Evolutionary conservation across 176 grass and related monocot species (phyloP), one percentile per base, ranked within the genome.

Genomic region (Elymus sibiricus): DNA sequence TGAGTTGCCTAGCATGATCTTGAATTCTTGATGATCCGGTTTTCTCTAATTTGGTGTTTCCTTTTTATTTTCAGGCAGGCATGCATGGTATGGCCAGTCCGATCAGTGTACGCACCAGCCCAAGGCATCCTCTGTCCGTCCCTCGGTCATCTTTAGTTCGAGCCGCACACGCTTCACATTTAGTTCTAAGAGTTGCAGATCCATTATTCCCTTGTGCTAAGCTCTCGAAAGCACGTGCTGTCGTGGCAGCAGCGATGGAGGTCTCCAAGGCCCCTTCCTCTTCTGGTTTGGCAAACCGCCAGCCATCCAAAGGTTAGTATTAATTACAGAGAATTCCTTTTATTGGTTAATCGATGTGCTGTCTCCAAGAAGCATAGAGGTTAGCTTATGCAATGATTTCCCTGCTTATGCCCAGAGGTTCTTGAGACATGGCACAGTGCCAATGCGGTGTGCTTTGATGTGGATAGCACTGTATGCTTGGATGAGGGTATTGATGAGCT

Each of bases 401-500:
- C 71, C 42, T 74, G 42, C 14, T 74, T 27, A 47, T 74, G 24
- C 44, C 24, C 79, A 95, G 96, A 82, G 17, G 82, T 82, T 79
- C 82, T 95, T 79, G 88, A 93, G 49, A 90, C 86, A 46, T 88
- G 86, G 96, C 38, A 28, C 26, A 88, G 26, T 79, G 93, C 88
- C 26, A 83, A 92, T 67, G 95, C 88, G 4, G 93, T 95, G 21
- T 98, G 95, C 81, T 95, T 95, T 12, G 93, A 98, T 91, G 96
- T 98, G 5, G 96, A 98, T 82, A 98, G 95, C 81, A 98, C 96
- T 2, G 88, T 98, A 43, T 94, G 94, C 74, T 44, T 95, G 69
- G 96, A 98, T 77, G 96, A 98, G 84, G 96, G 96, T 73, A 98
- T 98, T 13, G 91, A 98, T 65, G 96, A 95, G 76, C 93, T 95